Conservation (phyloP, 2,329 filamentous ascomycete genomes). For the Trichophyton equinum region DNA sequence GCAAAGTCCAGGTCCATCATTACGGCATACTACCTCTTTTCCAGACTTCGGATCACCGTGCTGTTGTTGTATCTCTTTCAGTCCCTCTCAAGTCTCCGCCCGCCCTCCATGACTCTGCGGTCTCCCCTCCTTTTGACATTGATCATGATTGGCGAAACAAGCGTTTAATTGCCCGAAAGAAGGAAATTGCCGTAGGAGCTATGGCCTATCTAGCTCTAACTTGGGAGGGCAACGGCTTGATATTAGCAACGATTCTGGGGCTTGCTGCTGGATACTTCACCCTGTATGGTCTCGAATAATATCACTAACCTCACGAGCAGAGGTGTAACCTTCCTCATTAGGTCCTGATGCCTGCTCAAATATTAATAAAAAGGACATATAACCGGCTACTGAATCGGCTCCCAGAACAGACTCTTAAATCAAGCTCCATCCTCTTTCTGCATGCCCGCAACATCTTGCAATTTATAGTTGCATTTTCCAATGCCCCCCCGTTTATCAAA, state of each 20-base stretch:
- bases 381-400: no score
- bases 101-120: slow-evolving; percentile 16
- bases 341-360: no score
- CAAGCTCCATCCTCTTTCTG: no score
- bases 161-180: slow-evolving; percentile 42
- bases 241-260: slow-evolving; percentile 29
- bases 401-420: no score
- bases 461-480: no score
- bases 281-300: slow-evolving; percentile 15
- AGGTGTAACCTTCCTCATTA: no score
- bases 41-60: slow-evolving; percentile 73
- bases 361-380: no score
- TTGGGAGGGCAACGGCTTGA: slow-evolving; percentile 34
- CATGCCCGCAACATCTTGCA: no score
- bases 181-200: slow-evolving; percentile 49
- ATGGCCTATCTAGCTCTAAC: slow-evolving; percentile 42
- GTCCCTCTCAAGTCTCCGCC: slow-evolving; percentile 34
- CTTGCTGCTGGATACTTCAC: slow-evolving; percentile 32
- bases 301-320: no score
- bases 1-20: slow-evolving; percentile 39
- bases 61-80: slow-evolving; percentile 59
- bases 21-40: slow-evolving; percentile 71
- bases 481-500: no score
- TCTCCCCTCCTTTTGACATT: slow-evolving; percentile 43
- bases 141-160: slow-evolving; percentile 45